Evolutionary conservation across 177 flowering plant species (phyloP).

Genomic region (Tripterygium wilfordii): DNA sequence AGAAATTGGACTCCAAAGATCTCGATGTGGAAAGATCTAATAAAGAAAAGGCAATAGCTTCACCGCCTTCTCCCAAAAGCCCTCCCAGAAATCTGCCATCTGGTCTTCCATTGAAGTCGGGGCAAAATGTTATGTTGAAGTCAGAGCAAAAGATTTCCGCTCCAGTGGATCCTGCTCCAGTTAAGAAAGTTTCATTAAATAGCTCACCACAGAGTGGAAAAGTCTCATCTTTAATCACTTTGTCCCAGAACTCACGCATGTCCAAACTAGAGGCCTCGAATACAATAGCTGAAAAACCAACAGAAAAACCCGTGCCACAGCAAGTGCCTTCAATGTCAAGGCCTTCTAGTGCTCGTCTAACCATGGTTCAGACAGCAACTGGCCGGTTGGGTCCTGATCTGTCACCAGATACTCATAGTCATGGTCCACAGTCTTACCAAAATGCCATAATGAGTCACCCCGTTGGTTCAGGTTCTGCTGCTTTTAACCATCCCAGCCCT

Average conservation of each 20-base stretch:
- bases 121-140: conserved; percentile 26
- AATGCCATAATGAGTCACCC: conserved; percentile 76
- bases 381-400: conserved; percentile 64
- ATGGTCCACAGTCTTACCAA: conserved; percentile 66
- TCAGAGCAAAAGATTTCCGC: conserved; percentile 19
- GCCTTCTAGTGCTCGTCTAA: conserved; percentile 83
- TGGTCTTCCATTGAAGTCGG: background rate
- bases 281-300: conserved; percentile 18
- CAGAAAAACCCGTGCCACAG: conserved; percentile 28
- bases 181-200: conserved; percentile 28
- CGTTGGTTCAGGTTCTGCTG: conserved; percentile 32
- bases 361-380: conserved; percentile 64
- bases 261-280: conserved; percentile 34
- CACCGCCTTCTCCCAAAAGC: conserved; percentile 39
- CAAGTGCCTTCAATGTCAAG: conserved; percentile 50
- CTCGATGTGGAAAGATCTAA: conserved; percentile 30
- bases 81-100: conserved; percentile 28
- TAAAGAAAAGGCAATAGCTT: conserved; percentile 30
- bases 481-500: conserved; percentile 29
- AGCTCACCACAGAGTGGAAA: conserved; percentile 31
- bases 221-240: conserved; percentile 16
- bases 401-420: conserved; percentile 29
- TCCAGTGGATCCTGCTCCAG: conserved; percentile 21
- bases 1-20: conserved; percentile 33
- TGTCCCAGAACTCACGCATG: conserved; percentile 23